Evolutionary conservation across 257 asterid species (phyloP), one percentile per base, ranked within the genome.

Genomic region (Nicotiana attenuata): DNA sequence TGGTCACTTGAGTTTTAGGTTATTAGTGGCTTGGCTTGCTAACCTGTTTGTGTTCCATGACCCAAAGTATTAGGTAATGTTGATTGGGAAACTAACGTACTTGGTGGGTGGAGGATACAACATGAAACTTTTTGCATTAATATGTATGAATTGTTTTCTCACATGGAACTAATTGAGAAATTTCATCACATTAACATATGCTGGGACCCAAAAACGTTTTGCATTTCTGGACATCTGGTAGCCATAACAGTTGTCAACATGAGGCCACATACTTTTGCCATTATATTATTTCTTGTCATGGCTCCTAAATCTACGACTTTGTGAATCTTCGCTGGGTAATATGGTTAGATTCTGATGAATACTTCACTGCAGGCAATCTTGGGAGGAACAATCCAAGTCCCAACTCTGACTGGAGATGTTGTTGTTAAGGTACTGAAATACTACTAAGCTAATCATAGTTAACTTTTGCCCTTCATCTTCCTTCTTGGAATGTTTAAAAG

Each of bases 301-400:
- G 59, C 26, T 71, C 13, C 57, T 20, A 22, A 69, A 69, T 6
- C 78, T 41, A 79, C 28, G 52, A 45, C 13, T 66, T 52, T 45
- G 45, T n/a, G 78, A 61, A 63, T n/a, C 17, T 33, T 53, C 15
- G 17, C 26, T 65, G 60, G 47, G 5, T 53, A 60, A 17, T 78
- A 80, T 79, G 78, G 61, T 81, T 38, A 45, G 59, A 29, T 61
- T 71, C 78, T 71, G 20, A 71, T 71, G 60, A 71, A 59, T 84
- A 19, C 57, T 86, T 45, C 77, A 41, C 55, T 89, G 86, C 97
- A 95, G 98, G 99, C 99, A 85, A 90, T 95, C 80, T 86, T 95
- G 88, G 98, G 99, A 85, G 99, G 99, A 80, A 93, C 97, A 29
- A 89, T 90, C 77, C 97, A 89, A 87, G 97, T 95, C 83, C 99